phyloP scores from a whole-genome alignment of 495 filamentous ascomycete species.

The Cryomyces antarcticus region DNA sequence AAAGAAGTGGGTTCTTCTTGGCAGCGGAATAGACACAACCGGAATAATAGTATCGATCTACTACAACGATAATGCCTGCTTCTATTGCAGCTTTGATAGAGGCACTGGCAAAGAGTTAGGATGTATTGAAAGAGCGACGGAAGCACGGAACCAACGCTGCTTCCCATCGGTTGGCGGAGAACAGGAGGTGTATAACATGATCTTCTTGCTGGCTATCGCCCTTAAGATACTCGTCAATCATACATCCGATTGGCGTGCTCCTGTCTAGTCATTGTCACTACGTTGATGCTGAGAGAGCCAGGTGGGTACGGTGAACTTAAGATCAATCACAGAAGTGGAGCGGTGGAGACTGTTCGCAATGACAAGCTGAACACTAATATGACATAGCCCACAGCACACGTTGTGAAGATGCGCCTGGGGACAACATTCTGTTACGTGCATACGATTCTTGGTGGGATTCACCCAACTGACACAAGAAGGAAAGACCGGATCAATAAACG shows the following conservation, averaged over 20 bases:
- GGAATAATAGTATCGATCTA: constrained; percentile 87
- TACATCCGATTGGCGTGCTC: constrained; percentile 67
- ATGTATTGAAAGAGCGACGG: neutral
- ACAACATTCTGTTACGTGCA: neutral
- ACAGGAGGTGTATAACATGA: constrained; percentile 84
- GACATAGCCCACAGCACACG: too few species aligned
- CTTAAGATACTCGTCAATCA: constrained; percentile 77
- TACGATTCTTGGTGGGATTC: neutral
- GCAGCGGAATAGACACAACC: constrained; percentile 93
- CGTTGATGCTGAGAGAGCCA: neutral
- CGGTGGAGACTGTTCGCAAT: too few species aligned
- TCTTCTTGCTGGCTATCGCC: constrained; percentile 59
- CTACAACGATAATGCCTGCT: constrained; percentile 51
- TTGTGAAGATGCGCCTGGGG: too few species aligned
- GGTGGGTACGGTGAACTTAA: neutral
- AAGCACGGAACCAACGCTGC: constrained; percentile 27
- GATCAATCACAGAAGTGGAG: neutral
- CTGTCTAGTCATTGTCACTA: constrained; percentile 36
- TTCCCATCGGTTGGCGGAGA: constrained; percentile 95
- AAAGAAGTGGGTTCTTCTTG: constrained; percentile 49
- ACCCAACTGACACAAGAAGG: neutral
- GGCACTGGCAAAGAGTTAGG: constrained; percentile 16
- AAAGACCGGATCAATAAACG: too few species aligned
- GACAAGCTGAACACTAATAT: too few species aligned
- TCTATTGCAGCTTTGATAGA: constrained; percentile 40